Percentiles rank a stretch among this genome's conserved stretches.
These are phyloP conservation scores for Agastache rugosa DNA, from an alignment of 257 asterid species.

Conservation along the genomic window DNA sequence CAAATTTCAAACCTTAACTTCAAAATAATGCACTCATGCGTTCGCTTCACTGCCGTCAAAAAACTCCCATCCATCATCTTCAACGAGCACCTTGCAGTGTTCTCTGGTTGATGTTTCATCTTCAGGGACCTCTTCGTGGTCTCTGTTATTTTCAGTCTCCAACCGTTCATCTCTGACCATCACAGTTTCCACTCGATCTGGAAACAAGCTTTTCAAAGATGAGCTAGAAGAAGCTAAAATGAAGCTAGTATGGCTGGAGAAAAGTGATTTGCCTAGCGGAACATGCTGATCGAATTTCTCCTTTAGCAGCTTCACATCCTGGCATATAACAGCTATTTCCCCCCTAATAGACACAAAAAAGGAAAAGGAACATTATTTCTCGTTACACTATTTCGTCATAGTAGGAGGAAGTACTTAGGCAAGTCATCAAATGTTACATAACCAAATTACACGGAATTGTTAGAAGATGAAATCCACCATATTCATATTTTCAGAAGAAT, in stretches of 20 bases:
- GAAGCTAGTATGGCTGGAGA: conserved; percentile 64
- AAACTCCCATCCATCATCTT: conserved; percentile 77
- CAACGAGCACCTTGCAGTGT: conserved; percentile 39
- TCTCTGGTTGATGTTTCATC: conserved; percentile 35
- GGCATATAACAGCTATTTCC: conserved; percentile 71
- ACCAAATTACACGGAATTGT: not conserved
- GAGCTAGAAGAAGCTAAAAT: conserved; percentile 62
- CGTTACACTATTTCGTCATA: not conserved
- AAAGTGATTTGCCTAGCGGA: conserved; percentile 61
- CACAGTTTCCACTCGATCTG: conserved; percentile 41
- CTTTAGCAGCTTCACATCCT: conserved; percentile 69
- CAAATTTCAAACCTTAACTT: not conserved
- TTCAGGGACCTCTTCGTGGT: conserved; percentile 33
- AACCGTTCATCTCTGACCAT: conserved; percentile 21
- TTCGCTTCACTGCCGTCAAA: conserved; percentile 42
- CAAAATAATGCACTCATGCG: conserved; percentile 25
- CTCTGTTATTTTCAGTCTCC: conserved; percentile 27
- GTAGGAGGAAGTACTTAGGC: not conserved
- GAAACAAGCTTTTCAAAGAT: conserved; percentile 44
- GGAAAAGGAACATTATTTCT: not conserved
- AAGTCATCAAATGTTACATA: not conserved
- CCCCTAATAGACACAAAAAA: conserved; percentile 56
- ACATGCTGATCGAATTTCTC: conserved; percentile 61
- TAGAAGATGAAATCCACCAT: not conserved
- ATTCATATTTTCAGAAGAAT: not conserved